These are phyloP conservation scores for Aspergillus bombycis DNA, from an alignment of 2,329 filamentous ascomycete species.

Conservation along the genomic window DNA sequence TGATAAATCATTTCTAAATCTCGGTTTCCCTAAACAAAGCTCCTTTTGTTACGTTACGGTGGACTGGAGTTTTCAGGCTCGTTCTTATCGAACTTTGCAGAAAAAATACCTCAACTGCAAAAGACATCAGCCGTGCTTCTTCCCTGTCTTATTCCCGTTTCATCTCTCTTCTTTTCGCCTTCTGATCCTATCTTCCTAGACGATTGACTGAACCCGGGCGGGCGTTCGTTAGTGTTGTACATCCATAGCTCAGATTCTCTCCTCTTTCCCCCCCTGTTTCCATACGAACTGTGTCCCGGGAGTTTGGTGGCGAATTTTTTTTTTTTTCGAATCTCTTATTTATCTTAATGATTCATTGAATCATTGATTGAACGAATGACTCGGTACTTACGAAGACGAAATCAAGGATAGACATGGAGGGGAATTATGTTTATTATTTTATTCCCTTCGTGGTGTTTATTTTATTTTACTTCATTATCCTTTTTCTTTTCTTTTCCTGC, in stretches of 20 bases:
- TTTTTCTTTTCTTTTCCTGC: background rate
- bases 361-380: constrained; percentile 16
- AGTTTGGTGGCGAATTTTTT: background rate
- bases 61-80: background rate
- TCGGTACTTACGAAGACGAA: constrained; percentile 12
- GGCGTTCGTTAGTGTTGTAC: constrained; percentile 3
- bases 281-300: background rate
- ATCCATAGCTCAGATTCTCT: constrained; percentile 3
- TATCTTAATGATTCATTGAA: constrained; percentile 6
- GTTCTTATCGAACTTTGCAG: background rate
- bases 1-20: background rate
- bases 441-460: constrained; percentile 1
- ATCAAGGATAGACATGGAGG: constrained; percentile 6
- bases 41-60: background rate
- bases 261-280: background rate
- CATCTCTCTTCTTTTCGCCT: background rate
- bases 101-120: background rate
- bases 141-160: background rate
- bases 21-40: background rate
- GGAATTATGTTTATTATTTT: background rate
- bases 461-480: background rate
- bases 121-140: background rate
- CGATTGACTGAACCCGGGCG: background rate
- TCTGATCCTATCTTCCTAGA: background rate
- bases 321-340: background rate